Evolutionary conservation across 257 asterid species (phyloP), one percentile per base, ranked within the genome.

Genomic region (Nicotiana noctiflora): DNA sequence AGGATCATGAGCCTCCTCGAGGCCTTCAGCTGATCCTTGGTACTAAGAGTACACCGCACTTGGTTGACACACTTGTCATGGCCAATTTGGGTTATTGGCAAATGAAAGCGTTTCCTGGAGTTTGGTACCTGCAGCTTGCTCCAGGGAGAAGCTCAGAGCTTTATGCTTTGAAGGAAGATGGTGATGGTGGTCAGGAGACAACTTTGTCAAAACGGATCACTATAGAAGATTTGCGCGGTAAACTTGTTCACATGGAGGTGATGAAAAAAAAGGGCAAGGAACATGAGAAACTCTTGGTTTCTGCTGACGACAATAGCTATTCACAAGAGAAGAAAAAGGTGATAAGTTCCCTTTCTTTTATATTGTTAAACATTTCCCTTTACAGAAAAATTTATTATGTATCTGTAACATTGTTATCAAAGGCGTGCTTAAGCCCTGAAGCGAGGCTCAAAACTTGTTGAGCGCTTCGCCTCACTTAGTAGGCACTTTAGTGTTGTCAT

Each of bases 81-180:
- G 99, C 98, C 84, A 96, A 96, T 90, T 89, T 96, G 55, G 99
- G 99, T 79, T 96, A 96, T 84, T 96, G 99, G 99, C 99, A 96
- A 91, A 94, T 96, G 98, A 94, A 94, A 89, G 97, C 86, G 56
- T 89, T 88, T 81, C 98, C 99, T 63, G 99, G 99, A 68, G 94
- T 96, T 34, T 96, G 98, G 99, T 94, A 96, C 88, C 91, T 96
- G 85, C 98, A 86, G 91, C 95, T 94, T 82, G 99, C 99, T 82
- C 93, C 97, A 3, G 99, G 99, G 67, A 89, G 99, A 88, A 96
- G 98, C 86, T 92, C 97, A 0, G 98, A 96, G 84, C 96, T 96
- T 55, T 94, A 96, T 88, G 81, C 83, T 81, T 91, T 96, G 93
- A 92, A 89, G 86, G 97, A 90, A 44, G 91, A 90, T 82, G 88